Base-by-base conservation (phyloP, 1,139 yeast species). In the Yamadazyma epiphylla region DNA sequence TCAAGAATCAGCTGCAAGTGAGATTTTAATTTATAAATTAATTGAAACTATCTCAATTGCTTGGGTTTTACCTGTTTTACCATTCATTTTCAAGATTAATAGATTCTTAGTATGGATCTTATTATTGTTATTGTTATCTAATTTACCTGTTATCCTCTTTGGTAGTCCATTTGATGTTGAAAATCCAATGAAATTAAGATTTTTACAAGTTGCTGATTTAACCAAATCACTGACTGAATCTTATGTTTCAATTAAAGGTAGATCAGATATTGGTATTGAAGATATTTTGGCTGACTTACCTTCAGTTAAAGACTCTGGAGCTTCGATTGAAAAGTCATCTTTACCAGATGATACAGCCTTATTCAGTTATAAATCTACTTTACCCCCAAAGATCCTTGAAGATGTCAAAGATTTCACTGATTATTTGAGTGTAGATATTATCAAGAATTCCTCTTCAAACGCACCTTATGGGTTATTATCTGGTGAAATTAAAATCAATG, bases 11-110 rank as follows among this genome's bases (percentile, higher is more conserved):
- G 50, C 60, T 6, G 43, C 46, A 2, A 60, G 78, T 3, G 74
- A 77, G 33, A 38, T 50, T 2, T 48, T 67, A 15, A 64, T 84
- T n/a, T 78, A 72, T 53, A 45, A 53, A 11, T 39, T 71, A 10
- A 43, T 80, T 8, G 51, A 56, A 33, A 27, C 37, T 1, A 43
- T 64, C 60, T 39, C 60, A 53, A 29, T 55, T 24, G 43, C 65
- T 1, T 55, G 82, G 46, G 67, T 79, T 0, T 39, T 78, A 2
- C 80, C 91, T 7, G 53, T 80, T 14, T 48, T 84, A 29, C 91
- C 95, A 7, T 86, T 86, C 48, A 62, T 78, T 25, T 82, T 82
- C 58, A 81, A 83, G 45, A 49, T 84, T 29, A 83, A 83, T 51
- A 65, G 70, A 30, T 42, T 74, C 17, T 55, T 78, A 27, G 64